phyloP scores from a whole-genome alignment of 768 basidiomycete species.

The Suillus tomentosus region DNA sequence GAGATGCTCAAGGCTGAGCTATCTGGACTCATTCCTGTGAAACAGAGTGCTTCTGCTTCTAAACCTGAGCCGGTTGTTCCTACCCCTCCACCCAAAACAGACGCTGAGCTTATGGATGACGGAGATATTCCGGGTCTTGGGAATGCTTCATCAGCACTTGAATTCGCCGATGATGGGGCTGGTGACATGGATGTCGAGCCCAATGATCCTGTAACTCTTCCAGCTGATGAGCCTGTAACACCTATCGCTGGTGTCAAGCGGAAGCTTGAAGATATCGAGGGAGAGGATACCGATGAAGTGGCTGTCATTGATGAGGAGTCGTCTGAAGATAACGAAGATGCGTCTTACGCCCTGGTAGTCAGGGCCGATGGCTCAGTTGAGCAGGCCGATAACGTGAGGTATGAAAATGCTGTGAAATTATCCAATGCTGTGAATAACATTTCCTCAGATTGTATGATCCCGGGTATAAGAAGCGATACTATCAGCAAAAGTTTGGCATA shows the following conservation, averaged over 20 bases:
- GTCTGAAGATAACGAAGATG: slow-evolving; percentile 48
- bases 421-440: slow-evolving; percentile 8
- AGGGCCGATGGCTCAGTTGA: slow-evolving; percentile 92
- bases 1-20: slow-evolving; percentile 92
- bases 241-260: slow-evolving; percentile 44
- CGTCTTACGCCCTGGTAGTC: slow-evolving; percentile 66
- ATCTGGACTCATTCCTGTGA: slow-evolving; percentile 51
- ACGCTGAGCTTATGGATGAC: slow-evolving; percentile 32
- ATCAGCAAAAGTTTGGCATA: slow-evolving; percentile 88
- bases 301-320: slow-evolving; percentile 36
- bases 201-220: slow-evolving; percentile 14
- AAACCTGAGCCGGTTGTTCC: slow-evolving; percentile 40
- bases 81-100: slow-evolving; percentile 25
- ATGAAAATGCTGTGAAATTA: slow-evolving; percentile 33
- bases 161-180: slow-evolving; percentile 26
- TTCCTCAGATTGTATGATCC: slow-evolving; percentile 84
- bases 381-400: slow-evolving; percentile 93
- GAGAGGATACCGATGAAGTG: slow-evolving; percentile 39
- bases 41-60: slow-evolving; percentile 33
- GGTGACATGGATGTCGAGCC: slow-evolving; percentile 29
- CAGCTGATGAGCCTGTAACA: slow-evolving; percentile 24
- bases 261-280: slow-evolving; percentile 43
- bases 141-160: slow-evolving; percentile 24
- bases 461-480: slow-evolving; percentile 95
- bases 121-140: slow-evolving; percentile 38